Percentiles rank a stretch among this genome's conserved stretches.
Conservation (phyloP, 331 rosid species). For the Acacia concinna region DNA sequence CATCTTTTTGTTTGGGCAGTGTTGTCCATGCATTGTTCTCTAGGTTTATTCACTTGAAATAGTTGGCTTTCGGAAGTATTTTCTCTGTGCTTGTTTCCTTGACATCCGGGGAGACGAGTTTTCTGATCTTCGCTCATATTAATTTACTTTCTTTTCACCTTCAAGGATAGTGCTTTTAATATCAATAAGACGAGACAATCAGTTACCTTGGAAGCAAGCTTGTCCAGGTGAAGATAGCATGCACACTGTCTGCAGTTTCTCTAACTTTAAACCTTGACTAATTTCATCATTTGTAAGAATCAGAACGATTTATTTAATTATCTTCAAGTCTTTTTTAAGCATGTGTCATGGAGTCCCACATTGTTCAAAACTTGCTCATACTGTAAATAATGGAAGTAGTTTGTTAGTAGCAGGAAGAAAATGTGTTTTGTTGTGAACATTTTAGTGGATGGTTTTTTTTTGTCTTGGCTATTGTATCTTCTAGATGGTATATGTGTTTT, state of each 20-base stretch:
- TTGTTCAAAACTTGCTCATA: not conserved
- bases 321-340: not conserved
- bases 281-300: not conserved
- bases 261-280: not conserved
- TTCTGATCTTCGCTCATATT: not conserved
- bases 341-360: not conserved
- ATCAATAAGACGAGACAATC: not conserved
- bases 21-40: not conserved
- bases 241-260: not conserved
- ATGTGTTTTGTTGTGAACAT: not conserved
- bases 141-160: not conserved
- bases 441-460: not conserved
- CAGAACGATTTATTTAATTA: not conserved
- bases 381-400: not conserved
- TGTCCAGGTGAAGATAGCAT: not conserved
- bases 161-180: not conserved
- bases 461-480: not conserved
- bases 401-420: not conserved
- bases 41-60: not conserved
- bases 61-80: not conserved
- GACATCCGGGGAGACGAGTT: not conserved
- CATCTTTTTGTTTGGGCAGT: too few species aligned
- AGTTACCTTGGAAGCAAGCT: not conserved
- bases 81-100: not conserved
- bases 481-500: not conserved